phyloP scores from a whole-genome alignment of 179 eudicot genomes.

The Beta macrorhiza region DNA sequence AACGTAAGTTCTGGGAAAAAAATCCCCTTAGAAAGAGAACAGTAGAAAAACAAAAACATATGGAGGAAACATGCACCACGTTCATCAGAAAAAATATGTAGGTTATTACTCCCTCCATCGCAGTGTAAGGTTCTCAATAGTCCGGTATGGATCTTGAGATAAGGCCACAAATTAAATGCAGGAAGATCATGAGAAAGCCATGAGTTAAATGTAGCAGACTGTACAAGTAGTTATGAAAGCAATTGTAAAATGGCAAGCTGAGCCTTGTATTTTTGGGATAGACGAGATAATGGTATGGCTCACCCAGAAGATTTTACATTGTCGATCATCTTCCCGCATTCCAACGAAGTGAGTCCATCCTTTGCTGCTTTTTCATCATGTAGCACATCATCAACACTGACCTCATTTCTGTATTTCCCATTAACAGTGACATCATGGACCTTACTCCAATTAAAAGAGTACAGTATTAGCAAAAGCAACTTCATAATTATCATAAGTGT shows the following conservation, averaged over 20 bases:
- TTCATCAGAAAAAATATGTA: background rate
- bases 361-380: constrained; percentile 23
- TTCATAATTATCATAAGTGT: background rate
- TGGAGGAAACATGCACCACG: background rate
- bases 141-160: background rate
- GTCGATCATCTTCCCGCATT: constrained; percentile 25
- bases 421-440: constrained; percentile 5
- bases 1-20: background rate
- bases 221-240: background rate
- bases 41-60: too few species aligned
- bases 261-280: background rate
- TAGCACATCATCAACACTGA: constrained; percentile 10
- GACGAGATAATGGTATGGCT: constrained; percentile 3
- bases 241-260: background rate
- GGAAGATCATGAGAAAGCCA: background rate
- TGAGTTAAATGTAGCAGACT: background rate
- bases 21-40: background rate
- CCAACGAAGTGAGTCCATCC: constrained; percentile 14
- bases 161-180: background rate
- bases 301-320: constrained; percentile 33
- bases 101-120: background rate
- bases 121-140: background rate
- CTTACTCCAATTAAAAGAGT: constrained; percentile 18
- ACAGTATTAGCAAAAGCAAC: background rate
- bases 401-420: constrained; percentile 20